phyloP scores from a whole-genome alignment of 2,329 filamentous ascomycete species.

The Metarhizium guizhouense region DNA sequence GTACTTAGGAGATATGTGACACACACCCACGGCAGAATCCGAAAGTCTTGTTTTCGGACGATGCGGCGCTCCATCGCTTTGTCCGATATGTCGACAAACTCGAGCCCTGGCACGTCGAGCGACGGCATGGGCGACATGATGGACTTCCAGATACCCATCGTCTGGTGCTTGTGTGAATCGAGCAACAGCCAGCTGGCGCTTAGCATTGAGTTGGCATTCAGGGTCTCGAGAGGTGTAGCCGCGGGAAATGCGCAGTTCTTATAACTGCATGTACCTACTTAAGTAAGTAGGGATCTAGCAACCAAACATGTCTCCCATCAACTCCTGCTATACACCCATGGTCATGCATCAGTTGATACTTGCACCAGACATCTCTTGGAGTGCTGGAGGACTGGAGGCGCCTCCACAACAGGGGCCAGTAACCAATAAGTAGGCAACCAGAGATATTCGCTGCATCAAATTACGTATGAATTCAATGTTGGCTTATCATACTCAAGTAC shows the following conservation, averaged over 20 bases:
- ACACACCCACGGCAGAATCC: conserved; percentile 24
- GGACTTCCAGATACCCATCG: conserved; percentile 13
- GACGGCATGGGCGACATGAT: conserved; percentile 17
- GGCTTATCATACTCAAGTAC: no score
- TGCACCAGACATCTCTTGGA: no score
- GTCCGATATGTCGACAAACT: conserved; percentile 24
- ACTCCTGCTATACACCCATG: not conserved
- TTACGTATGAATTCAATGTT: no score
- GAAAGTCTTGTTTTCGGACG: conserved; percentile 22
- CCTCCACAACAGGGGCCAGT: no score
- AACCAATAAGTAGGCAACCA: no score
- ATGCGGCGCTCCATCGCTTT: conserved; percentile 25
- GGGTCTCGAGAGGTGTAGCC: no score
- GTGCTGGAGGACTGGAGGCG: no score
- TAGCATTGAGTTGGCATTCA: no score
- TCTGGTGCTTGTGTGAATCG: not conserved
- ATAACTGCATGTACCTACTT: not conserved
- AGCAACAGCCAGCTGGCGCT: no score
- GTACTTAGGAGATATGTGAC: conserved; percentile 22
- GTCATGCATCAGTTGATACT: no score
- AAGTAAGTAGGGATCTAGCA: not conserved
- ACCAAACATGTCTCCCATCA: not conserved
- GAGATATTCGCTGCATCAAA: no score
- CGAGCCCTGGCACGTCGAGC: conserved; percentile 22
- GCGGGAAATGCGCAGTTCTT: no score